Conservation (phyloP, 805 yeast genomes). For the Nakazawaea peltata region DNA sequence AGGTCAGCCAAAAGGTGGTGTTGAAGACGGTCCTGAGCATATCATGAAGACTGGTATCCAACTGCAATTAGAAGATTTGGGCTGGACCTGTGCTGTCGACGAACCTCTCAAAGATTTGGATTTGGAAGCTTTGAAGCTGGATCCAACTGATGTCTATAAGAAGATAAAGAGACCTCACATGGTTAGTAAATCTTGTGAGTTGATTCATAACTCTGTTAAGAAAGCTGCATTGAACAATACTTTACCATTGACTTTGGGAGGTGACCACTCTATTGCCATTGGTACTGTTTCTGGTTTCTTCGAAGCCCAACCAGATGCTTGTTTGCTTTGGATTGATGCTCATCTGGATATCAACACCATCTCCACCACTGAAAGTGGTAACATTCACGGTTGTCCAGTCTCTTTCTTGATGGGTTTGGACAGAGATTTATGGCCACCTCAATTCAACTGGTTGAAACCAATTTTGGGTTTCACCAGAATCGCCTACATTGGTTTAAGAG, state of each 20-base stretch:
- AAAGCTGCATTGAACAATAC: constrained; percentile 36
- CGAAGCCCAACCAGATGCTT: constrained; percentile 74
- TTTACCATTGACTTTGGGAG: constrained; percentile 85
- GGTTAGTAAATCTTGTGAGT: constrained; percentile 67
- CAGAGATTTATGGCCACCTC: constrained; percentile 56
- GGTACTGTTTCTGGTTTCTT: constrained; percentile 86
- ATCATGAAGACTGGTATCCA: constrained; percentile 66
- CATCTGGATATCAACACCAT: constrained; percentile 97
- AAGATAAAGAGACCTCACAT: constrained; percentile 64
- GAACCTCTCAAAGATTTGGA: constrained; percentile 47
- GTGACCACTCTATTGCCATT: constrained; percentile 95
- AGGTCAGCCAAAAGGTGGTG: constrained; percentile 92
- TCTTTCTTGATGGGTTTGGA: constrained; percentile 84
- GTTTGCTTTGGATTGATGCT: constrained; percentile 94
- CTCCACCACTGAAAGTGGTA: constrained; percentile 74
- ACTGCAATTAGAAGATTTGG: constrained; percentile 52
- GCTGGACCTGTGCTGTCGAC: constrained; percentile 55
- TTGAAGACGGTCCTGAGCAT: constrained; percentile 87
- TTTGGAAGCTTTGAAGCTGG: constrained; percentile 33
- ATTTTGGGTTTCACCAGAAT: constrained; percentile 60
- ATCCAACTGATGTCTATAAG: constrained; percentile 41
- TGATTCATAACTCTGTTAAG: constrained; percentile 53
- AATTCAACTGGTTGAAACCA: constrained; percentile 65
- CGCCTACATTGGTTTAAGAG: constrained; percentile 92
- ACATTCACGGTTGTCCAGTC: constrained; percentile 95